Conservation (phyloP, 208 protist genomes). For the Crithidia thermophila region DNA sequence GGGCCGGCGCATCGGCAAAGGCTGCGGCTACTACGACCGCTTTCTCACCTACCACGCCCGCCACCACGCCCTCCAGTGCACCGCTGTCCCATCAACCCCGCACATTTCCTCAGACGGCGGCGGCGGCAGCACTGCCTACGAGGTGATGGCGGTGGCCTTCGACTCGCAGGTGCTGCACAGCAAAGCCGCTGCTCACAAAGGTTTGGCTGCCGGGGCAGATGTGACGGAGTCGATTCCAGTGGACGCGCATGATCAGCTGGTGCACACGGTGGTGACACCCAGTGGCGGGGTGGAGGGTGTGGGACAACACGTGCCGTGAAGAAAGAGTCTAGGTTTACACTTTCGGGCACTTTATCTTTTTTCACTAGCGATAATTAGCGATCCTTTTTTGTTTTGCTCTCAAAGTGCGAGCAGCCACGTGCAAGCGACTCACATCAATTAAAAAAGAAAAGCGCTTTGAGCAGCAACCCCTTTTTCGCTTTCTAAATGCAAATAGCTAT, state of each 20-base stretch:
- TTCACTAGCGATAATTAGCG: neutral
- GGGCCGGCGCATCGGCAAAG: constrained; percentile 71
- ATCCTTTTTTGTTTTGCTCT: neutral
- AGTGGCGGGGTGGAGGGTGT: constrained; percentile 18
- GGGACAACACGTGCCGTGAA: neutral
- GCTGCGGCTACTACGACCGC: constrained; percentile 89
- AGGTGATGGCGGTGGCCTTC: constrained; percentile 29
- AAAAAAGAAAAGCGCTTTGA: too few species aligned
- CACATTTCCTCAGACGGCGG: neutral
- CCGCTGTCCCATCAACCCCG: neutral
- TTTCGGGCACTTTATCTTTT: neutral
- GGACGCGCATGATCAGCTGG: constrained; percentile 18
- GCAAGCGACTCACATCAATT: too few species aligned
- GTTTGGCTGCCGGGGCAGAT: neutral
- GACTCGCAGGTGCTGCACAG: constrained; percentile 23
- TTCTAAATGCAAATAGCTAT: too few species aligned
- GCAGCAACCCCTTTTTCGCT: too few species aligned
- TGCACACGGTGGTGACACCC: constrained; percentile 24
- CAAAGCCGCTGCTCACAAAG: neutral
- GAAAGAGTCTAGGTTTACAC: neutral
- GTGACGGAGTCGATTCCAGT: constrained; percentile 7
- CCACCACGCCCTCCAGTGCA: neutral
- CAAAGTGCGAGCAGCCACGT: too few species aligned
- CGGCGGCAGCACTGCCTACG: neutral
- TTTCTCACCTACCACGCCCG: constrained; percentile 57